phyloP scores from a whole-genome alignment of 2,329 filamentous ascomycete genomes.

The Decorospora gaudefroyi region DNA sequence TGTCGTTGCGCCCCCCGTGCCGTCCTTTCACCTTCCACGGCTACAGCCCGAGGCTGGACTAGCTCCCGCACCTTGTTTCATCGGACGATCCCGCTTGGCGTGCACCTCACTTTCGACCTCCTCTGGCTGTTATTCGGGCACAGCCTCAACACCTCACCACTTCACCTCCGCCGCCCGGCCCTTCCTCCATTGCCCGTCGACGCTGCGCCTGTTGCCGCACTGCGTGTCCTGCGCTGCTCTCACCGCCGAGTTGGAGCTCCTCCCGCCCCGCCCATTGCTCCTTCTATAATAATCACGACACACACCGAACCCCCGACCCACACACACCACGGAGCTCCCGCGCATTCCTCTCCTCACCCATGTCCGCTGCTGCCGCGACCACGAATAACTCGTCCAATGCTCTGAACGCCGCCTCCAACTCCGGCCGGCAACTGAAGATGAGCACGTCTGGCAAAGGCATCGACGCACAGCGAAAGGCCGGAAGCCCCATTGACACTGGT shows the following conservation, averaged over 20 bases:
- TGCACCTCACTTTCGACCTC: constrained; percentile 23
- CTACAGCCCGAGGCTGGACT: constrained; percentile 20
- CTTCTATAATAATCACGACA: constrained; percentile 11
- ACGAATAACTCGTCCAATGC: constrained; percentile 44
- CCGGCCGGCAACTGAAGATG: constrained; percentile 55
- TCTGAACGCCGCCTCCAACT: constrained; percentile 42
- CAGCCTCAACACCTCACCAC: constrained; percentile 24
- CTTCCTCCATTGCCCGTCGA: constrained; percentile 15
- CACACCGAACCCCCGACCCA: constrained; percentile 13
- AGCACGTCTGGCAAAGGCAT: constrained; percentile 56
- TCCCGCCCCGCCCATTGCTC: constrained; percentile 22
- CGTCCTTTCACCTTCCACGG: constrained; percentile 11
- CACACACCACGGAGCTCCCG: constrained; percentile 19
- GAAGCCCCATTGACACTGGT: constrained; percentile 59
- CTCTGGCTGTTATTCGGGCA: constrained; percentile 27
- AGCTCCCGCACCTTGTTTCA: constrained; percentile 33
- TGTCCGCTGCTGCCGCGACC: constrained; percentile 42
- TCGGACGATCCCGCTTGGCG: constrained; percentile 30
- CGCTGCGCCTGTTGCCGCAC: constrained; percentile 26
- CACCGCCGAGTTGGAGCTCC: constrained; percentile 20
- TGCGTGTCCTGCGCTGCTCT: constrained; percentile 34
- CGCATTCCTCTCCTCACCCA: constrained; percentile 30
- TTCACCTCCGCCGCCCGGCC: constrained; percentile 29
- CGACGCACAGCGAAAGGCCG: constrained; percentile 60
- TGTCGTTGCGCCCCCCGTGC: constrained; percentile 2